Evolutionary conservation across 148 eudicot species (phyloP), one percentile per base, ranked within the genome.

Genomic region (Pouteria glomerata): DNA sequence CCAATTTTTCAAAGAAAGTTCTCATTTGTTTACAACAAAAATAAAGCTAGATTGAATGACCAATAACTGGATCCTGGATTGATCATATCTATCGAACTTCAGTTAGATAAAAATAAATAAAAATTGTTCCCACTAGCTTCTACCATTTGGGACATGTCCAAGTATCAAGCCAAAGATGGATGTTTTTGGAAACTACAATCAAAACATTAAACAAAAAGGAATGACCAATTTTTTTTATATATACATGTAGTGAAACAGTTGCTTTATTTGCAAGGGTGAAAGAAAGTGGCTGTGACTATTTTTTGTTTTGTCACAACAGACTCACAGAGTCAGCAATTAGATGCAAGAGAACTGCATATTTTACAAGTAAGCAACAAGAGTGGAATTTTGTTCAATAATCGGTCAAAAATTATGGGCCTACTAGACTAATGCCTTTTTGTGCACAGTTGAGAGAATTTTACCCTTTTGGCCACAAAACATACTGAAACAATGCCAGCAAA

Each of bases 401-500:
- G 39, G 27, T 34, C 14, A 62, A n/a, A n/a, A n/a, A n/a, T 62
- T 62, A 3, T 12, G 67, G 39, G 8, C 24, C 14, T 12, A 12
- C 30, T 35, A 14, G 16, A 63, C 31, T 63, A 19, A 63, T 21
- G 67, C 48, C 67, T 63, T 63, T 21, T 63, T 8, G 5, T 63
- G 41, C 47, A 23, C 30, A 39, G 18, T 35, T 39, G 5, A 63
- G 47, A 63, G 48, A n/a, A n/a, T n/a, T n/a, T n/a, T 34, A 31
- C 8, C 21, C 16, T 60, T 8, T n/a, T 12, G 26, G 67, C 18
- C 67, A 63, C 15, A 21, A 15, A n/a, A 29, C 48, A 39, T 30
- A 63, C 11, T 19, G 18, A 63, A 63, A 63, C 30, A 63, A 63
- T 63, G 67, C 48, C 39, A 3, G 18, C 50, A 39, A 63, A 63